Conservation (phyloP, 2,329 filamentous ascomycete genomes). For the Botrytis elliptica region DNA sequence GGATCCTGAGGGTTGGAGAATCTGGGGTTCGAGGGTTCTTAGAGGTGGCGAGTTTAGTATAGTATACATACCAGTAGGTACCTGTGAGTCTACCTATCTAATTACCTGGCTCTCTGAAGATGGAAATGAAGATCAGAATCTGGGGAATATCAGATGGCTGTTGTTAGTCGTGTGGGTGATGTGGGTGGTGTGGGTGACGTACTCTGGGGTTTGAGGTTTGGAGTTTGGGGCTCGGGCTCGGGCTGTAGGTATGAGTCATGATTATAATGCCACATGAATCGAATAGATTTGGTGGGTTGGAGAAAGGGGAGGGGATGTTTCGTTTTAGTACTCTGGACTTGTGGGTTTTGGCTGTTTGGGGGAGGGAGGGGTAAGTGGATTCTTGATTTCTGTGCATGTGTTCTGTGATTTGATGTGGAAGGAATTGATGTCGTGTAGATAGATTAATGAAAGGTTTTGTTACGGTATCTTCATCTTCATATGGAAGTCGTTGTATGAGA, state of each 20-base stretch:
- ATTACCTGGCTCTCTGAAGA: neutral
- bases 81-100: no score
- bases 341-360: no score
- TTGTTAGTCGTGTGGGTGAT: neutral
- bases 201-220: neutral
- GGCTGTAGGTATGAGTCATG: neutral
- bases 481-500: no score
- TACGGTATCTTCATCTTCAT: no score
- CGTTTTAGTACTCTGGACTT: neutral
- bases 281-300: neutral
- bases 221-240: neutral
- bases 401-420: neutral
- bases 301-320: neutral
- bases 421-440: neutral
- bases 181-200: neutral
- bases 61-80: no score
- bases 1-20: neutral
- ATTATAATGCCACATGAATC: neutral
- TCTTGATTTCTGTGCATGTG: neutral
- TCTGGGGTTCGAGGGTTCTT: neutral
- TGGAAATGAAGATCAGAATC: neutral
- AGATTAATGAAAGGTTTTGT: neutral
- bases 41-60: neutral
- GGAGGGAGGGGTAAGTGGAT: neutral
- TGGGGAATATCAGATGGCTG: neutral